Percentiles rank a stretch among this genome's conserved stretches.
Conservation (phyloP, 331 rosid genomes). For the Saraca asoca region DNA sequence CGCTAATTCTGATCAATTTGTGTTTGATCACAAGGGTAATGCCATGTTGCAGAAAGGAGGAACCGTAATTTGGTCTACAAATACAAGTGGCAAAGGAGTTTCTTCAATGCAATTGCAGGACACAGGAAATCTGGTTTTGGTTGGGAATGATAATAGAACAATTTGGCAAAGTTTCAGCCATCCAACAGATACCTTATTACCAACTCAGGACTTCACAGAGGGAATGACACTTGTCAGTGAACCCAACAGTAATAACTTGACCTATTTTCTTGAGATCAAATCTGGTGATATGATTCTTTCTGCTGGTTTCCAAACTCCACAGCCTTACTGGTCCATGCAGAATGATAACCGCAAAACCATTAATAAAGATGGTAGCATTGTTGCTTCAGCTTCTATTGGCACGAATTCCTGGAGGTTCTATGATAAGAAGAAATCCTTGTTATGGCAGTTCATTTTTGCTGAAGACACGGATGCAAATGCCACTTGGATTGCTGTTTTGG, state of each 20-base stretch:
- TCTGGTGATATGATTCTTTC: conserved; percentile 73
- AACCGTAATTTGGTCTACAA: conserved; percentile 62
- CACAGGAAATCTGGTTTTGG: conserved; percentile 72
- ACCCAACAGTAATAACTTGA: conserved; percentile 49
- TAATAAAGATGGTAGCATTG: conserved; percentile 48
- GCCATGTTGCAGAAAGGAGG: conserved; percentile 50
- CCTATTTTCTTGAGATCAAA: conserved; percentile 64
- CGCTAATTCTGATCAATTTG: conserved; percentile 63
- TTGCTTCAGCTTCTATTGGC: conserved; percentile 50
- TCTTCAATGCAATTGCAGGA: conserved; percentile 65
- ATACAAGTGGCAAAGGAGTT: conserved; percentile 52
- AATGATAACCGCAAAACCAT: conserved; percentile 59
- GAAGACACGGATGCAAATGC: conserved; percentile 38
- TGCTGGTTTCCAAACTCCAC: conserved; percentile 64
- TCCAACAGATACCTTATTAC: conserved; percentile 77
- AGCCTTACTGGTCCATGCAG: conserved; percentile 84
- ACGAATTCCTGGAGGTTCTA: conserved; percentile 82
- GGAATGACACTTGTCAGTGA: conserved; percentile 78
- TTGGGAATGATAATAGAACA: conserved; percentile 39
- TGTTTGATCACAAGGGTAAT: conserved; percentile 63
- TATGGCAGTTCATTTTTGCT: conserved; percentile 69
- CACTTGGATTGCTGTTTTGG: conserved; percentile 77
- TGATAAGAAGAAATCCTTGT: conserved; percentile 50
- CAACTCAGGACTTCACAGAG: conserved; percentile 61
- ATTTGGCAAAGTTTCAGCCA: conserved; percentile 87